A percentile compares a stretch with the other conserved stretches of the same genome.
phyloP scores from a whole-genome alignment of 2,329 filamentous ascomycete species.

The Ascochyta viciae-villosae region DNA sequence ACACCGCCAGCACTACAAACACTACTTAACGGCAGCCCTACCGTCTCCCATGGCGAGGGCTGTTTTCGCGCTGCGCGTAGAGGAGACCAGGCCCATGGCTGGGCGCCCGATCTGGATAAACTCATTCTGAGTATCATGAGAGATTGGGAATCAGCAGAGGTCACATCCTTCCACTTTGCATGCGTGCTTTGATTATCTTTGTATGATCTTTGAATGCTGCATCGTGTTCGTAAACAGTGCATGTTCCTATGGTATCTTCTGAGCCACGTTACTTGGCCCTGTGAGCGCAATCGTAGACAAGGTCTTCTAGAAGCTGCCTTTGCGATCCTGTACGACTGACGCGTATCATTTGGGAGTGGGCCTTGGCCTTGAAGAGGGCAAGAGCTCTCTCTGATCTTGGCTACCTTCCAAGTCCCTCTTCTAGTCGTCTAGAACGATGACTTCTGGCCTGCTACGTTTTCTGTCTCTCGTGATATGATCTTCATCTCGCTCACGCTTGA shows the following conservation, averaged over 20 bases:
- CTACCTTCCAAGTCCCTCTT: conserved; percentile 51
- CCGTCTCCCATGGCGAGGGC: conserved; percentile 57
- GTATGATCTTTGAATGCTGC: background rate
- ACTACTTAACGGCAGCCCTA: conserved; percentile 65
- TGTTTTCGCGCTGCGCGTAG: conserved; percentile 76
- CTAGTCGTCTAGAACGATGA: conserved; percentile 12
- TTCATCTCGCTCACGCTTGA: background rate
- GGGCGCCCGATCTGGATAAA: conserved; percentile 72
- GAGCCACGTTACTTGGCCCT: too few relatives aligned
- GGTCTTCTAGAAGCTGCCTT: too few relatives aligned
- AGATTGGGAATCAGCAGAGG: conserved; percentile 76
- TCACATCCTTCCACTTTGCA: conserved; percentile 56
- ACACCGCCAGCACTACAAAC: conserved; percentile 63
- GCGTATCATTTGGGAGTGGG: too few relatives aligned
- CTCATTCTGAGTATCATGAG: conserved; percentile 68
- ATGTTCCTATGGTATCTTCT: too few relatives aligned
- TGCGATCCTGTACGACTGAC: too few relatives aligned
- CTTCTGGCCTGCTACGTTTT: background rate
- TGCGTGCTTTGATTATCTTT: background rate
- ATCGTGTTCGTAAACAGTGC: background rate
- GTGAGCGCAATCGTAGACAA: too few relatives aligned
- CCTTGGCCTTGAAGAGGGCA: too few relatives aligned
- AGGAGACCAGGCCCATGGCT: conserved; percentile 69
- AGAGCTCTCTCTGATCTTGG: too few relatives aligned
- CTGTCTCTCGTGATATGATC: background rate